Conservation (phyloP, 805 yeast species). For the Saturnispora hagleri region DNA sequence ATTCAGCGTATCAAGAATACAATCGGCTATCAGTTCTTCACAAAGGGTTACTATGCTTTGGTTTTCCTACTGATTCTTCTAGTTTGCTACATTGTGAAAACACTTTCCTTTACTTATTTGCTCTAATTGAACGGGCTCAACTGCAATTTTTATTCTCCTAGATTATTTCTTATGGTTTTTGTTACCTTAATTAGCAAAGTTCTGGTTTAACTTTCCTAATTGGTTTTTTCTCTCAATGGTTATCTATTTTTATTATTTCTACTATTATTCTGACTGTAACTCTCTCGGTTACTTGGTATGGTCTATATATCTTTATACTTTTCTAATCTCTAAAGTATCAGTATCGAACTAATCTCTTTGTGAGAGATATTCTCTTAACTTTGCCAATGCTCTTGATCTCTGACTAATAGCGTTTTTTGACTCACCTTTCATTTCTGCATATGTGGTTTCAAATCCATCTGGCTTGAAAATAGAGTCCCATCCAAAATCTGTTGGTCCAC, state of each 20-base stretch:
- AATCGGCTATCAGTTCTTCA: conserved; percentile 43
- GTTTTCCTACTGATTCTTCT: conserved; percentile 28
- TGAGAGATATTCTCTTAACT: conserved; percentile 45
- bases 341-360: not conserved
- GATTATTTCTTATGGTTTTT: not conserved
- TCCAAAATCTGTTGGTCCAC: conserved; percentile 83
- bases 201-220: not conserved
- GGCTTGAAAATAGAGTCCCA: conserved; percentile 94
- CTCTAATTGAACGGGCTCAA: not conserved
- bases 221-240: not conserved
- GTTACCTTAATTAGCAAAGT: not conserved
- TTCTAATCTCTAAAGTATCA: not conserved
- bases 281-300: not conserved
- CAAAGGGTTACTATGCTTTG: conserved; percentile 42
- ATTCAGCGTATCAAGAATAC: conserved; percentile 44
- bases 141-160: not conserved
- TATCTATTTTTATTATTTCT: not conserved
- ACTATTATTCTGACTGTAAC: not conserved
- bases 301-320: not conserved
- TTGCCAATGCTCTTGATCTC: conserved; percentile 71
- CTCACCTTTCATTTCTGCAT: conserved; percentile 79
- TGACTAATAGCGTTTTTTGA: conserved; percentile 81
- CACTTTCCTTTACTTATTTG: not conserved
- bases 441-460: conserved; percentile 59
- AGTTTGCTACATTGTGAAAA: conserved; percentile 22